Base-by-base conservation (phyloP, 1,139 yeast genomes). In the Kurtzmaniella natalensis region DNA sequence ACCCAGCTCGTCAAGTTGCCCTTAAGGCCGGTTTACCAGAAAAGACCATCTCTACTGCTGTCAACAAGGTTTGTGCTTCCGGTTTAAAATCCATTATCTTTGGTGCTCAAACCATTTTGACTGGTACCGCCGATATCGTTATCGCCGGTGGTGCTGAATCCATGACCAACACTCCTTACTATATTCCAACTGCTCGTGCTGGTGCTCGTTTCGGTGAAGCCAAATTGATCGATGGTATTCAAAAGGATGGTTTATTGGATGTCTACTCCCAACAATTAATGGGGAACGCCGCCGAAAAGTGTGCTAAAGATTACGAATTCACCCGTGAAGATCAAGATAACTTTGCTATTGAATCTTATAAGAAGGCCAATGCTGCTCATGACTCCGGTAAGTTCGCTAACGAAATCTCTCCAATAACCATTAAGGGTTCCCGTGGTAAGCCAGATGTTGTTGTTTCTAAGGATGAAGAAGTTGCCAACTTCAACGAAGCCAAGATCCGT, bases 141-240 rank as follows among this genome's bases (percentile, higher is more conserved):
- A 84, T 92, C 48, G 94, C 92, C 34, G 98, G 97, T 50, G 98
- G 98, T 54, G 94, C 96, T 44, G 98, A 92, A 67, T 83, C 95
- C 41, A 92, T 92, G 98, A 73, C 95, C 44, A 92, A 92, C 58
- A 79, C 89, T 29, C 98, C 98, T 39, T 92, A 92, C 72, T 92
- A 92, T 61, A 56, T 87, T 39, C 95, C 96, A 40, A 56, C 77
- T 39, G 89, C 89, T 30, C 83, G 98, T 67, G 56, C 70, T 32
- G 97, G 97, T 47, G 80, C 88, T 49, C 82, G 92, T 69, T 92
- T 79, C 53, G 97, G 98, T 48, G 92, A 86, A 45, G 64, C 78
- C 35, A 54, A 72, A 21, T 50, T 89, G 46, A 78, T 88, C 36
- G 98, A 92, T 55, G 96, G 96, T 52, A 65, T 92, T 40, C 86